Percentiles rank a stretch among this genome's conserved stretches.
phyloP scores from a whole-genome alignment of 2,329 filamentous ascomycete genomes.

The Fusarium tjaetaba region DNA sequence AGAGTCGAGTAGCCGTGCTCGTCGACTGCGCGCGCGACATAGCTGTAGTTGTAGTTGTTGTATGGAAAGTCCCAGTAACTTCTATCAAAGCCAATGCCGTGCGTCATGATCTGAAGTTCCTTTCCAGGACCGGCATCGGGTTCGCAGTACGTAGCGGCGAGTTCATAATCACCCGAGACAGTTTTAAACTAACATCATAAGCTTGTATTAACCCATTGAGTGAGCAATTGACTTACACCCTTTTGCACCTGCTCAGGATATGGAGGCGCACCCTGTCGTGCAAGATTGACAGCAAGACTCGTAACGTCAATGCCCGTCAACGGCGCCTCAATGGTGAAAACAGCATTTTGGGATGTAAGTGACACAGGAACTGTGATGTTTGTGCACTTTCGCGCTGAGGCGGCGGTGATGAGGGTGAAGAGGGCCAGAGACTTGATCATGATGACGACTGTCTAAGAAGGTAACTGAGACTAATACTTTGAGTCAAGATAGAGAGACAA shows the following conservation, averaged over 20 bases:
- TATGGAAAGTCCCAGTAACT: constrained; percentile 71
- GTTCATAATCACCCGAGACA: constrained; percentile 63
- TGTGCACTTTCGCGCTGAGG: constrained; percentile 51
- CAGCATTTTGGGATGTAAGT: constrained; percentile 62
- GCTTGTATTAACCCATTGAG: neutral
- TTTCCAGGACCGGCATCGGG: constrained; percentile 57
- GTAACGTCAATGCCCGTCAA: constrained; percentile 66
- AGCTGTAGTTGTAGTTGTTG: constrained; percentile 70
- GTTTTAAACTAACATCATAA: constrained; percentile 55
- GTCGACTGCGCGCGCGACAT: constrained; percentile 64
- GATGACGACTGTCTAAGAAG: neutral
- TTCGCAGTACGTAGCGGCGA: constrained; percentile 70
- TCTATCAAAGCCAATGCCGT: constrained; percentile 53
- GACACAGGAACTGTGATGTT: constrained; percentile 66
- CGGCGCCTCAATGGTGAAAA: constrained; percentile 61
- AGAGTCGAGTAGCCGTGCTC: constrained; percentile 68
- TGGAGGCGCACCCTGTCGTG: constrained; percentile 58
- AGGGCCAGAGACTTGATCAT: constrained; percentile 40
- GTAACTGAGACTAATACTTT: neutral
- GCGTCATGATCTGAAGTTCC: constrained; percentile 54
- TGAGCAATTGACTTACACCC: constrained; percentile 49
- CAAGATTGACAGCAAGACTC: constrained; percentile 62
- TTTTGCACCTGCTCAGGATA: constrained; percentile 55
- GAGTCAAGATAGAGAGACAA: neutral
- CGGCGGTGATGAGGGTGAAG: constrained; percentile 41